Base-by-base conservation (phyloP, 495 filamentous ascomycete species). In the Ascodesmis nigricans region DNA sequence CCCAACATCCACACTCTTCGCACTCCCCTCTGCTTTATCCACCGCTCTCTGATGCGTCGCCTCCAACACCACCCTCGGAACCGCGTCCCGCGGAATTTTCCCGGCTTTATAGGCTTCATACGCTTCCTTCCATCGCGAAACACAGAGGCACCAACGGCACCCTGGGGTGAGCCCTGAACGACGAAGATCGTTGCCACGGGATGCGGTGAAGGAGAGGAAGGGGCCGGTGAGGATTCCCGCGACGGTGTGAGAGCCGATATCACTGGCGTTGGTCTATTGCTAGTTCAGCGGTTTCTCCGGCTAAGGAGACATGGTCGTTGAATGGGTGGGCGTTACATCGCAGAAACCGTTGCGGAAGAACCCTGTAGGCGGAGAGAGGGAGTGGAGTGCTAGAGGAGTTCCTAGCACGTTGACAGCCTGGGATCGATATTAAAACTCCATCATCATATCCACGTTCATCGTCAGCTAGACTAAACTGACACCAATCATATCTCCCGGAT, bases 261-360 rank as follows among this genome's bases (percentile, higher is more conserved):
- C 57, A 37, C 47, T 5, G 4, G 38, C 36, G 14, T 29, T 36
- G 22, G 35, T 33, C 31, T 18, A 32, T 36, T 1, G 6, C 17
- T 5, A 29, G 13, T 29, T 11, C 13, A 10, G 27, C 13, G 9
- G 6, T 11, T 6, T 13, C n/a, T 8, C 7, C 14, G 5, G 19
- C 16, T 15, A 18, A 22, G 9, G 29, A 10, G 38, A 6, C 38
- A 27, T 17, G 15, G 35, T 31, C 36, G 19, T 28, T 33, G n/a
- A 47, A 30, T 23, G 31, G 29, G 29, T 58, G 49, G 36, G 54
- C 53, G 19, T 53, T 23, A 36, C 58, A 16, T 60, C 52, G 47
- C 70, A 73, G 52, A 67, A 73, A 2, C 69, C 70, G 36, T 66
- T 65, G 16, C 70, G 61, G 38, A 63, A 59, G 55, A 58, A 72